Percentiles rank a stretch among this genome's conserved stretches.
Conservation (phyloP, 345 rosid species). For the Corchorus olitorius region DNA sequence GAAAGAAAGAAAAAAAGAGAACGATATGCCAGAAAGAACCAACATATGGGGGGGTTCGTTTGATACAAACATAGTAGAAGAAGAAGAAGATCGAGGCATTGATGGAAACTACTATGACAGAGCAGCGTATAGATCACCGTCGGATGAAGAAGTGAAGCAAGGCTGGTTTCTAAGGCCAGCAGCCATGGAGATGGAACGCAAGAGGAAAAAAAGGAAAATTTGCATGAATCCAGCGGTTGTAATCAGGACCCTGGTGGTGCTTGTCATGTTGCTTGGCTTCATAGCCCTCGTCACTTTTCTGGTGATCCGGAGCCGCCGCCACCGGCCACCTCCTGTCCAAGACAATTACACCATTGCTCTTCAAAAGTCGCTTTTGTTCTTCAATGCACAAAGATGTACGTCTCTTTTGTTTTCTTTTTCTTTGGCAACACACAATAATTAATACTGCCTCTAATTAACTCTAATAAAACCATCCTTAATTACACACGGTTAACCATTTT, state of each 20-base stretch:
- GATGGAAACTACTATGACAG: constrained; percentile 2
- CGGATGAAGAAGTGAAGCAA: constrained; percentile 32
- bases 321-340: neutral
- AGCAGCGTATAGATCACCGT: constrained; percentile 11
- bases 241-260: constrained; percentile 11
- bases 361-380: constrained; percentile 27
- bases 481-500: too few relatives aligned
- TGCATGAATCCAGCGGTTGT: constrained; percentile 13
- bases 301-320: neutral
- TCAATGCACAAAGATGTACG: constrained; percentile 30
- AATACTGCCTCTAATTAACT: neutral
- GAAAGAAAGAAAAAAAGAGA: neutral
- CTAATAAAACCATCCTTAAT: neutral
- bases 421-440: neutral
- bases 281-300: constrained; percentile 12
- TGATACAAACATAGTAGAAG: constrained; percentile 3
- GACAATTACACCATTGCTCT: constrained; percentile 33
- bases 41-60: constrained; percentile 31
- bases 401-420: neutral
- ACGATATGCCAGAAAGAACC: constrained; percentile 13
- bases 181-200: neutral
- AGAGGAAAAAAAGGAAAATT: constrained; percentile 12
- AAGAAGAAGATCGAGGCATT: neutral
- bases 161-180: constrained; percentile 31
- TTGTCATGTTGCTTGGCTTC: neutral